Evolutionary conservation across 805 yeast genomes (phyloP).

Genomic region (Suhomyces pyralidae): DNA sequence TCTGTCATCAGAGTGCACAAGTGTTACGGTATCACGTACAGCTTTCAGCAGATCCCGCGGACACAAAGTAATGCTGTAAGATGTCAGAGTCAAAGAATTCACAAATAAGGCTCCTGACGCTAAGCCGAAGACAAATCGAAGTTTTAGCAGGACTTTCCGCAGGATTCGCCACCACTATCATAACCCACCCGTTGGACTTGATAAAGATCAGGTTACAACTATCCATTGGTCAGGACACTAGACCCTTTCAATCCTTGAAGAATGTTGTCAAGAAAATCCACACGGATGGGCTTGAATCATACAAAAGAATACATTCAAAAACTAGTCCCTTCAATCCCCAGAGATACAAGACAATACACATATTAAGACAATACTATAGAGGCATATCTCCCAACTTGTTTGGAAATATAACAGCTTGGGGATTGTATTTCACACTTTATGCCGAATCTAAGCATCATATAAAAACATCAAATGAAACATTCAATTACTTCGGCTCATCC

Average conservation of each 20-base stretch:
- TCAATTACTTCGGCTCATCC: conserved; percentile 35
- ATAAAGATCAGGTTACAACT: conserved; percentile 81
- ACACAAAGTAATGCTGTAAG: not conserved
- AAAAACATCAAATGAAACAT: conserved; percentile 15
- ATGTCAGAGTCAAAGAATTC: not conserved
- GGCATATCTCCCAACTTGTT: conserved; percentile 77
- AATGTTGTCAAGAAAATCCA: conserved; percentile 18
- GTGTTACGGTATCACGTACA: not conserved
- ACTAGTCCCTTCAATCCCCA: not conserved
- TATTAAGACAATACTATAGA: conserved; percentile 47
- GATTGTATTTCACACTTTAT: conserved; percentile 77
- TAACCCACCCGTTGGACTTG: conserved; percentile 88
- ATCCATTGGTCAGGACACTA: conserved; percentile 8
- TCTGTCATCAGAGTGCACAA: not conserved
- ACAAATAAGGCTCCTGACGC: not conserved
- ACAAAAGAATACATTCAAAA: not conserved
- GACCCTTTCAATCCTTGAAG: conserved; percentile 19
- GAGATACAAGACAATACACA: not conserved
- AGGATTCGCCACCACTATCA: conserved; percentile 73
- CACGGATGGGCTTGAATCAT: conserved; percentile 17
- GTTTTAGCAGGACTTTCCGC: conserved; percentile 72
- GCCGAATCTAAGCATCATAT: conserved; percentile 48
- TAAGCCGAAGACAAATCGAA: conserved; percentile 44
- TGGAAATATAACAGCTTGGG: conserved; percentile 90
- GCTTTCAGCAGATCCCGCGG: not conserved